Evolutionary conservation across 2,329 filamentous ascomycete genomes (phyloP).

Genomic region (Trichoderma breve): DNA sequence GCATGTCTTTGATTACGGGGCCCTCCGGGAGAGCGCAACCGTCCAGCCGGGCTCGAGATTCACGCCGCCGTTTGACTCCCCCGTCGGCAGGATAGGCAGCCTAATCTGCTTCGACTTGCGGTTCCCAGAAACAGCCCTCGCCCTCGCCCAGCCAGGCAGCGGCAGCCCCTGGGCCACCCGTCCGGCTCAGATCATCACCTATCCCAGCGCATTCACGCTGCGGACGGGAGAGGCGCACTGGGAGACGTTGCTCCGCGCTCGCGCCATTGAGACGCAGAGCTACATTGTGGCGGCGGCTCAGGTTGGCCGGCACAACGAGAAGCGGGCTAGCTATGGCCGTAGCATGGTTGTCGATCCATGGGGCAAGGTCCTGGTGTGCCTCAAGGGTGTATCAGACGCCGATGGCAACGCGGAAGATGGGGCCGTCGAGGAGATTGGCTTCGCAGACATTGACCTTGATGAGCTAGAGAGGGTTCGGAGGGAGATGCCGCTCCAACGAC

Average conservation of each 20-base stretch:
- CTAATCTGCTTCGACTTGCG: conserved; percentile 90
- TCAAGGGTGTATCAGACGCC: conserved; percentile 53
- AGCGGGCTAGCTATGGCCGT: conserved; percentile 78
- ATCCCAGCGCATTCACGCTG: conserved; percentile 87
- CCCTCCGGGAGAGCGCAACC: conserved; percentile 50
- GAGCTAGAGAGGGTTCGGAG: conserved; percentile 48
- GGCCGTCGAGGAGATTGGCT: conserved; percentile 47
- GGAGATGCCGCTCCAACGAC: conserved; percentile 52
- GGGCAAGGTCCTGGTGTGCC: conserved; percentile 70
- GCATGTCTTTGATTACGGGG: conserved; percentile 76
- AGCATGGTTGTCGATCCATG: conserved; percentile 85
- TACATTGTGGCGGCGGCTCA: conserved; percentile 88
- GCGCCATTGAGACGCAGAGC: conserved; percentile 85
- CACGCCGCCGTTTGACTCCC: conserved; percentile 67
- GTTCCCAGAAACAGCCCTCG: conserved; percentile 72
- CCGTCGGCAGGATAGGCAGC: conserved; percentile 72
- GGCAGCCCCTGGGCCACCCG: conserved; percentile 31
- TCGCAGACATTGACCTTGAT: conserved; percentile 54
- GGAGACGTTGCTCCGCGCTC: conserved; percentile 72
- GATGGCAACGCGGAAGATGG: conserved; percentile 42
- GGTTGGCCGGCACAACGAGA: conserved; percentile 67
- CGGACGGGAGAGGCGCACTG: conserved; percentile 84
- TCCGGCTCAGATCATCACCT: conserved; percentile 73
- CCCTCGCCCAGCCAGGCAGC: conserved; percentile 51
- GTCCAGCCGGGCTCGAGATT: conserved; percentile 68